phyloP scores from a whole-genome alignment of 2,329 filamentous ascomycete species.

The Bimuria novae-zelandiae region DNA sequence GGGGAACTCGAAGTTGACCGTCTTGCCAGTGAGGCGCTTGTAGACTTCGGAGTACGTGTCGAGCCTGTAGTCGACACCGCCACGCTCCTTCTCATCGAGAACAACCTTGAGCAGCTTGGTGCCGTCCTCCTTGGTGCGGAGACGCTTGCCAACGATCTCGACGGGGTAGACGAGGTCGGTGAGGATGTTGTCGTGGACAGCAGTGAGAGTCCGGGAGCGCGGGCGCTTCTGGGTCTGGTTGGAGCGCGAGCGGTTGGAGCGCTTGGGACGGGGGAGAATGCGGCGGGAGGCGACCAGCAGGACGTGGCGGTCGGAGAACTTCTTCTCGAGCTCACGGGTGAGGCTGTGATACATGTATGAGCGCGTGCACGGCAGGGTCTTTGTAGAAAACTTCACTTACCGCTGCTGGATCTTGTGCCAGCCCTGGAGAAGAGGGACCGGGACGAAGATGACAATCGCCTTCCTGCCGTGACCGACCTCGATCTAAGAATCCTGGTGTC shows the following conservation, averaged over 20 bases:
- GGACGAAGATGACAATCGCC: constrained; percentile 99
- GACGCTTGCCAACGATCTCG: constrained; percentile 99
- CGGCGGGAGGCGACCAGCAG: constrained; percentile 98
- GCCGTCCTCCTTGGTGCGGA: constrained; percentile 98
- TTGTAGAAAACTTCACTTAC: constrained; percentile 62
- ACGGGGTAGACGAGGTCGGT: constrained; percentile 98
- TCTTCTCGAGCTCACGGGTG: constrained; percentile 99
- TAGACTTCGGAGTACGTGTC: constrained; percentile 99
- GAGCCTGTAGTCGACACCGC: constrained; percentile 98
- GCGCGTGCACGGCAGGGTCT: constrained; percentile 4
- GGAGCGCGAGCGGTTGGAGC: constrained; percentile 94
- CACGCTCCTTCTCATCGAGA: constrained; percentile 99
- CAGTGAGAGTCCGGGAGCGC: constrained; percentile 94
- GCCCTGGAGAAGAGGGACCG: constrained; percentile 94
- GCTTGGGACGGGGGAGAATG: constrained; percentile 98
- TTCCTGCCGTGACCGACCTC: constrained; percentile 99
- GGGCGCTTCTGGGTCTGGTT: constrained; percentile 98
- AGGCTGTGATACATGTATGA: constrained; percentile 66
- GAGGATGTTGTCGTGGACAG: constrained; percentile 98
- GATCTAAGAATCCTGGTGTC: constrained; percentile 75
- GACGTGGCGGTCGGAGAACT: constrained; percentile 99
- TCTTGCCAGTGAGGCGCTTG: constrained; percentile 94
- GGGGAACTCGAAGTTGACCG: constrained; percentile 98
- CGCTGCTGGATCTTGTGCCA: constrained; percentile 99
- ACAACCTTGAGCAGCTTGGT: constrained; percentile 98